Conservation (phyloP, 164 flowering plant species). For the Chloranthus sessilifolius region DNA sequence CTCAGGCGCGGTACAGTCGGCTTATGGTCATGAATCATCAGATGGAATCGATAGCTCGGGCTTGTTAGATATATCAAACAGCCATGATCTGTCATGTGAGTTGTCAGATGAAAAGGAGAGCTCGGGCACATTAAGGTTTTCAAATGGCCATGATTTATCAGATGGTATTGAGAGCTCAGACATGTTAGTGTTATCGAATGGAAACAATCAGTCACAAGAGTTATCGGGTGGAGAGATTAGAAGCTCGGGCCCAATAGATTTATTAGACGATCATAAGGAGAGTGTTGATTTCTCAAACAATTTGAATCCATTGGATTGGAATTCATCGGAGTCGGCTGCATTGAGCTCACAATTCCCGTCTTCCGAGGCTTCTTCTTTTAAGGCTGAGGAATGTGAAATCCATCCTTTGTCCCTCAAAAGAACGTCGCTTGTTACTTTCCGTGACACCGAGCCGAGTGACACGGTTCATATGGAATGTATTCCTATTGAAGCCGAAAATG, state of each 20-base stretch:
- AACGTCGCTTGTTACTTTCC: conserved; percentile 42
- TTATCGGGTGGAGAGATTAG: conserved; percentile 19
- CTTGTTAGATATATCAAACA: neutral
- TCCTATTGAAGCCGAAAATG: conserved; percentile 18
- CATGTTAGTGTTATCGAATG: conserved; percentile 18
- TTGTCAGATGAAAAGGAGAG: conserved; percentile 4
- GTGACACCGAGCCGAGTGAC: conserved; percentile 29
- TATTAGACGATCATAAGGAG: conserved; percentile 20
- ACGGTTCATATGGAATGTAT: conserved; percentile 16
- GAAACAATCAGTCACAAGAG: conserved; percentile 6
- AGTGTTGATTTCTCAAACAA: conserved; percentile 19
- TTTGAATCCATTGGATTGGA: conserved; percentile 25
- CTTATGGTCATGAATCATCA: neutral
- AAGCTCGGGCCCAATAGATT: conserved; percentile 30
- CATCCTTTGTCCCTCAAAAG: conserved; percentile 25
- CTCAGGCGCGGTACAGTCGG: neutral
- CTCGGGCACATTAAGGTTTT: conserved; percentile 14
- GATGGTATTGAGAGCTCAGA: conserved; percentile 20
- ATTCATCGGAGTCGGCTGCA: conserved; percentile 23
- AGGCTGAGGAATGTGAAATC: conserved; percentile 27
- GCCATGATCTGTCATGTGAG: neutral
- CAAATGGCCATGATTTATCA: conserved; percentile 16
- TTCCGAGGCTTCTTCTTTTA: conserved; percentile 33
- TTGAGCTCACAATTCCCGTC: conserved; percentile 31
- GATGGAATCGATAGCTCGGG: neutral